These are phyloP conservation scores for Uncinocarpus reesii DNA, from an alignment of 2,329 filamentous ascomycete species.

Conservation along the genomic window DNA sequence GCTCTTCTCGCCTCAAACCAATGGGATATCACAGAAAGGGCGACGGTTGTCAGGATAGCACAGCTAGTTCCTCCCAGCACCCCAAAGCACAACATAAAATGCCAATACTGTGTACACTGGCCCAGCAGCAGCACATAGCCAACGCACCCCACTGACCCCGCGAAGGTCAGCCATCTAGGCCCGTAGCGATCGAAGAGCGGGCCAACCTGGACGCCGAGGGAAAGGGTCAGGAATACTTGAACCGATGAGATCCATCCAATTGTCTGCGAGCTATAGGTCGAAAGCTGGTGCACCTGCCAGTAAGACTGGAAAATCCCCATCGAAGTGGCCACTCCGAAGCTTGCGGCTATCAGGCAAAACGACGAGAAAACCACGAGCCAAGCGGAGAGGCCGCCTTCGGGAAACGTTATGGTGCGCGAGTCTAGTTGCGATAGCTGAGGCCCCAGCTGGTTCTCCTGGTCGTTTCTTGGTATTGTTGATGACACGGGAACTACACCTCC, in stretches of 20 bases:
- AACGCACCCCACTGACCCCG: conserved; percentile 23
- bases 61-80: conserved; percentile 28
- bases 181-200: conserved; percentile 33
- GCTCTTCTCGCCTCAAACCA: conserved; percentile 28
- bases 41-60: conserved; percentile 26
- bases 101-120: conserved; percentile 29
- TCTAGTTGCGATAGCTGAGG: neutral
- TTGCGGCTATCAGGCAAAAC: conserved; percentile 33
- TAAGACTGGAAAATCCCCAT: conserved; percentile 34
- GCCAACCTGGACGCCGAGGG: conserved; percentile 27
- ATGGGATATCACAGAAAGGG: conserved; percentile 26
- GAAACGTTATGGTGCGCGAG: conserved; percentile 19
- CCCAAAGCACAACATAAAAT: conserved; percentile 30
- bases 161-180: conserved; percentile 24
- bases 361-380: conserved; percentile 38
- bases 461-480: neutral
- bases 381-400: conserved; percentile 35
- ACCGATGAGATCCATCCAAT: conserved; percentile 37
- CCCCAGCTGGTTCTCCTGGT: neutral
- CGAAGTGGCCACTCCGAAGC: conserved; percentile 35
- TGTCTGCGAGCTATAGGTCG: conserved; percentile 17
- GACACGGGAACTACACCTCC: neutral
- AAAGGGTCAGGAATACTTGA: conserved; percentile 34
- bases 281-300: conserved; percentile 31
- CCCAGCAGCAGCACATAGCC: conserved; percentile 26